Evolutionary conservation across 192 early-diverging fungal species (phyloP), one percentile per base, ranked within the genome.

Genomic region (Haplosporangium gracile): DNA sequence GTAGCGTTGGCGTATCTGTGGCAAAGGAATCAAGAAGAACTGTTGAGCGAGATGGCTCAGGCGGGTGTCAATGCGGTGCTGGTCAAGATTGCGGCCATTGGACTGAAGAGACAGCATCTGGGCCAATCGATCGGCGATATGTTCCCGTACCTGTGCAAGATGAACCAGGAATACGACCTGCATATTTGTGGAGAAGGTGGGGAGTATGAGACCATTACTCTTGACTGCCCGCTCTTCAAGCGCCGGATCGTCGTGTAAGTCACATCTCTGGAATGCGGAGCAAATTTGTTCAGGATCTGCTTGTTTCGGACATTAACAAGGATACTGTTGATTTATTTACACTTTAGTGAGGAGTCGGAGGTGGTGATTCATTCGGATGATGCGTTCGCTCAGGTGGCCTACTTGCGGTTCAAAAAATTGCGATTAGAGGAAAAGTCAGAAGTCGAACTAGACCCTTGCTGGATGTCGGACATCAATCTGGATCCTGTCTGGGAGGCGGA

Each of bases 101-200:
- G 96, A 8, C 89, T 98, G 71, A 92, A 94, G 47, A 71, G 80
- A 15, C 70, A 79, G 2, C 95, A 97, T 90, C 88, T 99, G 36
- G 97, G 97, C 4, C 94, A 95, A 74, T 91, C 95, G 16, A 92
- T 99, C 34, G 86, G 55, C 34, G 89, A 97, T 78, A 94, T 98
- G 93, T 90, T 93, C 65, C 94, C 94, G n/a, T 87, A 93, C 60
- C 90, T 99, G 11, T 87, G 95, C 72, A 80, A 80, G 38, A 88
- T 96, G 93, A 90, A 95, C 80, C 87, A 94, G 39, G 93, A 93
- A 74, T 98, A 93, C 78, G 97, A 94, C 39, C 75, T 96, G 39
- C 95, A 99, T 87, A 91, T 97, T 8, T 98, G 97, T 79, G 98
- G 98, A 43, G 98, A 99, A 89, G 98, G 98, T 74, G 98, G 98